Evolutionary conservation across 2,329 filamentous ascomycete genomes (phyloP).

Genomic region (Apiospora rasikravindrae): DNA sequence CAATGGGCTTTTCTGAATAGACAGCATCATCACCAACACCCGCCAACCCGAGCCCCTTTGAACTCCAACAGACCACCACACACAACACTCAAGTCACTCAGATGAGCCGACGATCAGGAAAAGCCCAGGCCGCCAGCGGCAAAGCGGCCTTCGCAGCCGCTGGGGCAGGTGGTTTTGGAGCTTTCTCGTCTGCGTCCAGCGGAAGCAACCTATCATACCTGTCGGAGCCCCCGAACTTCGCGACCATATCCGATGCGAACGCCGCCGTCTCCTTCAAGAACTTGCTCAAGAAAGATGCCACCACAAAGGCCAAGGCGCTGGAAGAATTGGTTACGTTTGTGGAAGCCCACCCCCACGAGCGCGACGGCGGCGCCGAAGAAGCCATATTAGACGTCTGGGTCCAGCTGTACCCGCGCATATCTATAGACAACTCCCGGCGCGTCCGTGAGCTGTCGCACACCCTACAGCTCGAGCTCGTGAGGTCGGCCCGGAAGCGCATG

Average conservation of each 20-base stretch:
- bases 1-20: not conserved
- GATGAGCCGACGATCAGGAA: slow-evolving; percentile 39
- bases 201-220: slow-evolving; percentile 78
- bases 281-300: slow-evolving; percentile 88
- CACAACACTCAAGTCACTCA: not conserved
- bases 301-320: slow-evolving; percentile 87
- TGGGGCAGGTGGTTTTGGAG: slow-evolving; percentile 43
- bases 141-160: slow-evolving; percentile 33
- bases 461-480: slow-evolving; percentile 68
- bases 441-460: slow-evolving; percentile 87
- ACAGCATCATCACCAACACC: not conserved
- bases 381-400: slow-evolving; percentile 89
- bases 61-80: not conserved
- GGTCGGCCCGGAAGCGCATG: slow-evolving; percentile 78
- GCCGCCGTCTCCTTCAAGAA: slow-evolving; percentile 92
- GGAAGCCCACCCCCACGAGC: slow-evolving; percentile 55
- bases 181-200: slow-evolving; percentile 45
- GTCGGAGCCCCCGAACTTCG: slow-evolving; percentile 82
- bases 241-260: slow-evolving; percentile 77
- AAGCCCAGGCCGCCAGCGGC: slow-evolving; percentile 36
- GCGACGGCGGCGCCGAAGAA: slow-evolving; percentile 73
- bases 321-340: slow-evolving; percentile 79
- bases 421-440: slow-evolving; percentile 86
- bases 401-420: slow-evolving; percentile 83
- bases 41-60: not conserved